These are phyloP conservation scores for Moesziomyces parantarcticus DNA, from an alignment of 1,284 basidiomycete genomes.

Conservation along the genomic window DNA sequence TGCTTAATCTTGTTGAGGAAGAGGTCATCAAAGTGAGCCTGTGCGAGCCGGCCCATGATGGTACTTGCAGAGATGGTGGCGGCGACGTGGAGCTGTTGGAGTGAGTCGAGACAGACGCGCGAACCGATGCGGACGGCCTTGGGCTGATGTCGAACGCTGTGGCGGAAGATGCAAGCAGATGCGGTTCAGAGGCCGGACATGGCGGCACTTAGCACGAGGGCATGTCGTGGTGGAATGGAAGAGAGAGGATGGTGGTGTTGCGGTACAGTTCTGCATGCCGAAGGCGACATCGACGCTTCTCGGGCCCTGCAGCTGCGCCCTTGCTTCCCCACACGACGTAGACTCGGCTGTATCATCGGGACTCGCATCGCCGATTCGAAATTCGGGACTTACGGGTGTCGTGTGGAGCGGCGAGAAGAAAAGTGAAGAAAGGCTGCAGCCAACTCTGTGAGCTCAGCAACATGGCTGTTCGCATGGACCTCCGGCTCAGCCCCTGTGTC, in stretches of 20 bases:
- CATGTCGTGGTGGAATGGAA: background rate
- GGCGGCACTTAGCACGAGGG: background rate
- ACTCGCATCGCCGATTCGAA: background rate
- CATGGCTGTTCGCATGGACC: too few species aligned
- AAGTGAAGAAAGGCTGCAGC: too few species aligned
- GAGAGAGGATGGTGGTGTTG: too few species aligned
- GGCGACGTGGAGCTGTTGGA: background rate
- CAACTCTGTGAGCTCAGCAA: too few species aligned
- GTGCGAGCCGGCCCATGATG: conserved; percentile 36
- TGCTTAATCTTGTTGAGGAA: conserved; percentile 49
- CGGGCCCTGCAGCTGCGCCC: background rate
- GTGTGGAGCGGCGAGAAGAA: background rate
- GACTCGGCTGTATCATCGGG: background rate
- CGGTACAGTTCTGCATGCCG: too few species aligned
- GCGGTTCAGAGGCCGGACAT: background rate
- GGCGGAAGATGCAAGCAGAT: too few species aligned
- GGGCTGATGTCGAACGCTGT: too few species aligned
- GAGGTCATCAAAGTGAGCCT: conserved; percentile 41
- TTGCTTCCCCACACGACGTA: background rate
- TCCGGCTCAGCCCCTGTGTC: background rate
- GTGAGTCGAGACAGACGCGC: too few species aligned
- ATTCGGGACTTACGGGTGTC: background rate
- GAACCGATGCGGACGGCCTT: too few species aligned
- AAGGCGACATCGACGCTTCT: too few species aligned
- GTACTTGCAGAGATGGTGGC: background rate